phyloP scores from a whole-genome alignment of 139 green algal species.

The Diplosphaera chodatii region DNA sequence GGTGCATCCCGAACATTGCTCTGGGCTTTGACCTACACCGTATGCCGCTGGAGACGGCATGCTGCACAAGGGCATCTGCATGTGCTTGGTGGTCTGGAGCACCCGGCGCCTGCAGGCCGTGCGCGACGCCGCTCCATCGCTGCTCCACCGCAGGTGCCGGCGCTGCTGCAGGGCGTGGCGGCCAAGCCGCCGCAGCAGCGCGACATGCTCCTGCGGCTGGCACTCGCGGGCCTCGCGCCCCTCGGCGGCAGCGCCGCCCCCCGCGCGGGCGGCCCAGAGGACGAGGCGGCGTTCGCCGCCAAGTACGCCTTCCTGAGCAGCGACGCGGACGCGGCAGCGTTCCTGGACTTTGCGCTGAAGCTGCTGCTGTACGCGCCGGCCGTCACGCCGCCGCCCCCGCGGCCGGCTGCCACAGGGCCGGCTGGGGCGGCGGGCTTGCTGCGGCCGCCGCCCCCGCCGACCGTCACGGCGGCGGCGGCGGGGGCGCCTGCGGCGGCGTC shows the following conservation, averaged over 20 bases:
- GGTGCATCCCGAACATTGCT: slow-evolving; percentile 31
- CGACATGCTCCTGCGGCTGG: slow-evolving; percentile 60
- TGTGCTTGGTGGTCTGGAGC: no score
- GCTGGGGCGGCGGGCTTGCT: no score
- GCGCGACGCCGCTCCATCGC: neutral
- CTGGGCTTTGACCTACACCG: no score
- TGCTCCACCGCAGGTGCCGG: slow-evolving; percentile 31
- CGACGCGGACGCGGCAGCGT: slow-evolving; percentile 22
- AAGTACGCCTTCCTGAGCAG: slow-evolving; percentile 24
- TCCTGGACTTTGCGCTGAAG: slow-evolving; percentile 55
- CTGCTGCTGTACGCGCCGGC: slow-evolving; percentile 66
- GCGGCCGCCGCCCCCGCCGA: no score
- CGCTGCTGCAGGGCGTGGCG: slow-evolving; percentile 43
- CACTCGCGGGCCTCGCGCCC: slow-evolving; percentile 23
- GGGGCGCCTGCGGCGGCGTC: neutral
- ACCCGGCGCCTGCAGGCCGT: no score
- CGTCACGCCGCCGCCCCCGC: no score
- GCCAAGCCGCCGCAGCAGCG: slow-evolving; percentile 36
- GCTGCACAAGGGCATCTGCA: no score
- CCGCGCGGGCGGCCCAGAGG: slow-evolving; percentile 13
- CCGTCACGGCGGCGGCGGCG: slow-evolving; percentile 2
- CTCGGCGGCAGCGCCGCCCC: slow-evolving; percentile 9
- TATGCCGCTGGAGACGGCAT: no score
- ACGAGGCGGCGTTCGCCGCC: neutral
- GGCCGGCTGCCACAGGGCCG: no score